phyloP scores from a whole-genome alignment of 106 monocot species.

The Triglochin maritima region DNA sequence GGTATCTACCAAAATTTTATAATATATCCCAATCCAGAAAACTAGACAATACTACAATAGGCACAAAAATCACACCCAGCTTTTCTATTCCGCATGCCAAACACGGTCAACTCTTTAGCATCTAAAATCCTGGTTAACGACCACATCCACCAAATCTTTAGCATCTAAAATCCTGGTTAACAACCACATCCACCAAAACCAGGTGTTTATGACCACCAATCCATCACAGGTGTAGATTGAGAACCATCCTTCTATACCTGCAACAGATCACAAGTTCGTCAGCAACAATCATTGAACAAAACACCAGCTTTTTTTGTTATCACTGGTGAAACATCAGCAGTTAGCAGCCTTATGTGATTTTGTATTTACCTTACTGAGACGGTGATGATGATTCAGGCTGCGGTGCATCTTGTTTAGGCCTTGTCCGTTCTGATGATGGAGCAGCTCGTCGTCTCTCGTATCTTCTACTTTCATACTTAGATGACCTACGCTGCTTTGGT shows the following conservation, averaged over 20 bases:
- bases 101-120: too few relatives aligned
- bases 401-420: slow-evolving; percentile 32
- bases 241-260: not conserved
- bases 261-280: not conserved
- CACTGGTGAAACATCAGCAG: not conserved
- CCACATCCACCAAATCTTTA: too few relatives aligned
- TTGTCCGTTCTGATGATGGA: slow-evolving; percentile 39
- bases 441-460: slow-evolving; percentile 74
- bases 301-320: not conserved
- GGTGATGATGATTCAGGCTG: slow-evolving; percentile 40
- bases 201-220: too few relatives aligned
- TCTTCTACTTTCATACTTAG: slow-evolving; percentile 82
- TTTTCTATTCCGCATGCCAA: too few relatives aligned
- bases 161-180: too few relatives aligned
- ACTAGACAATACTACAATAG: too few relatives aligned
- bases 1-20: too few relatives aligned
- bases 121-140: too few relatives aligned
- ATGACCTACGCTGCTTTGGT: slow-evolving; percentile 56
- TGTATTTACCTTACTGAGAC: not conserved
- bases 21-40: too few relatives aligned
- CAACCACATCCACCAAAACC: too few relatives aligned
- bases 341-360: not conserved
- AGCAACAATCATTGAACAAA: not conserved
- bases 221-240: too few relatives aligned
- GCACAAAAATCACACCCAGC: too few relatives aligned